Evolutionary conservation across 1,284 basidiomycete genomes (phyloP).

Genomic region (Cryptococcus sp.): DNA sequence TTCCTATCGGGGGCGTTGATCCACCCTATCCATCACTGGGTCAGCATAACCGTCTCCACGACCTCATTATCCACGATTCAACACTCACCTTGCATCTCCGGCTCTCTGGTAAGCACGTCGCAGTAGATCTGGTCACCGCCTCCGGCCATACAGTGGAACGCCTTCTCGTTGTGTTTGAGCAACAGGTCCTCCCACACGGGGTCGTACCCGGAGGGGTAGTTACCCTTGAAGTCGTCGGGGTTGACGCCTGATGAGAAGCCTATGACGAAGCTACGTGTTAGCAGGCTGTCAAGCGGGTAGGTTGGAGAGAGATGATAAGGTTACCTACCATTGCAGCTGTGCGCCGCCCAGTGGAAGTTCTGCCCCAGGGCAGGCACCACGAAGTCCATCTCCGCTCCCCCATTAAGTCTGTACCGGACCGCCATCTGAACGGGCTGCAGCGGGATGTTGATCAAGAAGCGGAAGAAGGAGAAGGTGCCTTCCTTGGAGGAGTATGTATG

Average conservation of each 20-base stretch:
- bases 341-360: conserved; percentile 86
- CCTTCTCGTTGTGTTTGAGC: conserved; percentile 68
- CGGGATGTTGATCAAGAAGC: conserved; percentile 84
- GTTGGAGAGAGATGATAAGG: neutral
- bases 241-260: conserved; percentile 55
- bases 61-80: neutral
- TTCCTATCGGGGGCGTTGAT: conserved; percentile 63
- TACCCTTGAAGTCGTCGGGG: conserved; percentile 52
- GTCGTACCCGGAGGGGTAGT: conserved; percentile 69
- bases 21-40: conserved; percentile 61
- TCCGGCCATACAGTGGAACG: conserved; percentile 68
- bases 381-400: conserved; percentile 74
- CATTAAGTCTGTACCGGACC: conserved; percentile 74
- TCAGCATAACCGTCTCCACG: neutral
- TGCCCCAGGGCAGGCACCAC: conserved; percentile 74
- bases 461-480: conserved; percentile 85
- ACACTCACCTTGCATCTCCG: conserved; percentile 50
- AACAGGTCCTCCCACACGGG: conserved; percentile 92
- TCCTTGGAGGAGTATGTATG: conserved; percentile 70
- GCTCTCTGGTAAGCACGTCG: conserved; percentile 52
- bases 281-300: neutral
- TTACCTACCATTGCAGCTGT: conserved; percentile 56
- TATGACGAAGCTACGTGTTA: conserved; percentile 6
- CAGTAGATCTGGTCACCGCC: conserved; percentile 54
- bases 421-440: conserved; percentile 68